Percentiles rank a stretch among this genome's conserved stretches.
Conservation (phyloP, 2,329 filamentous ascomycete species). For the Penicillium concentricum region DNA sequence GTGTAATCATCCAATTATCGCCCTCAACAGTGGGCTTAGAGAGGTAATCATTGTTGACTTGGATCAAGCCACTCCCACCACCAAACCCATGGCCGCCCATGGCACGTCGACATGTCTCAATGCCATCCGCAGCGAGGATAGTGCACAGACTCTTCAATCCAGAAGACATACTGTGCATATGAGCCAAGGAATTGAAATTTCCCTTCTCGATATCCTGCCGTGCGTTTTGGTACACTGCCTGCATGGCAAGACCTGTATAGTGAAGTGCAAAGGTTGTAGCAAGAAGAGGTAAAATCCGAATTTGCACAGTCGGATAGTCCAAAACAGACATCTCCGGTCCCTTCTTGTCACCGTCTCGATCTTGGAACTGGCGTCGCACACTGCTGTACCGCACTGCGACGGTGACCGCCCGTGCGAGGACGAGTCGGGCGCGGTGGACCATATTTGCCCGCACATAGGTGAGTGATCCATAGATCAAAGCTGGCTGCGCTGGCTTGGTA, state of each 20-base stretch:
- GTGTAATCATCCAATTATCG: slow-evolving; percentile 59
- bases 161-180: slow-evolving; percentile 55
- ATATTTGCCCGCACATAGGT: slow-evolving; percentile 49
- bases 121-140: slow-evolving; percentile 53
- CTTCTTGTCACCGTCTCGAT: slow-evolving; percentile 52
- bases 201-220: slow-evolving; percentile 49
- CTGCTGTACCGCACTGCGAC: slow-evolving; percentile 53
- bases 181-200: slow-evolving; percentile 50
- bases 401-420: slow-evolving; percentile 54
- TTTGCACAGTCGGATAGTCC: slow-evolving; percentile 56
- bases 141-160: slow-evolving; percentile 56
- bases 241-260: slow-evolving; percentile 47
- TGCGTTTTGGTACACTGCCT: slow-evolving; percentile 48
- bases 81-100: slow-evolving; percentile 57
- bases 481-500: slow-evolving; percentile 48
- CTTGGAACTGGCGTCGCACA: slow-evolving; percentile 51
- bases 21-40: slow-evolving; percentile 57
- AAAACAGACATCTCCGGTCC: slow-evolving; percentile 50
- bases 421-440: slow-evolving; percentile 49
- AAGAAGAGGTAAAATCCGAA: slow-evolving; percentile 53
- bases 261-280: slow-evolving; percentile 55
- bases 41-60: slow-evolving; percentile 42
- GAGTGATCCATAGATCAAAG: slow-evolving; percentile 52
- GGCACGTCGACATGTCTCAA: slow-evolving; percentile 54
- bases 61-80: slow-evolving; percentile 53